phyloP scores from a whole-genome alignment of 2,329 filamentous ascomycete genomes.

The Periconia digitata region DNA sequence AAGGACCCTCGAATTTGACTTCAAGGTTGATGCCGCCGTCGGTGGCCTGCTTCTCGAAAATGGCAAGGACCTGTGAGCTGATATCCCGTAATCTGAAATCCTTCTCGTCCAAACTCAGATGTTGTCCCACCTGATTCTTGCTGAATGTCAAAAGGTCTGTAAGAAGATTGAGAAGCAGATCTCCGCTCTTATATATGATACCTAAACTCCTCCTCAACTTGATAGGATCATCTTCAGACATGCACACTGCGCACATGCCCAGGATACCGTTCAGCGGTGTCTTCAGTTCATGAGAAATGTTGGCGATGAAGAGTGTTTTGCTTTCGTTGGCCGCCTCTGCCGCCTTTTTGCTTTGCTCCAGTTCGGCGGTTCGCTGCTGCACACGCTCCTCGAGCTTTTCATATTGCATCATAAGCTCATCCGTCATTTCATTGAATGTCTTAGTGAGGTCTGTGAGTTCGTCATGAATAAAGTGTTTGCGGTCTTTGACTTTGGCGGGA shows the following conservation, averaged over 20 bases:
- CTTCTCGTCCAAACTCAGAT: slow-evolving; percentile 77
- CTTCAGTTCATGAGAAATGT: slow-evolving; percentile 85
- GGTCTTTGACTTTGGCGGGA: slow-evolving; percentile 76
- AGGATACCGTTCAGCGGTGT: slow-evolving; percentile 95
- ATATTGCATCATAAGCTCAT: slow-evolving; percentile 86
- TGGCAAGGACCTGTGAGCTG: slow-evolving; percentile 76
- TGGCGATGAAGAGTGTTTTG: slow-evolving; percentile 97
- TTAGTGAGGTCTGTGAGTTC: slow-evolving; percentile 80
- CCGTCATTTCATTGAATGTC: slow-evolving; percentile 93
- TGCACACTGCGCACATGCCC: slow-evolving; percentile 89
- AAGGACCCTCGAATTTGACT: slow-evolving; percentile 67
- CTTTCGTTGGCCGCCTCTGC: slow-evolving; percentile 95
- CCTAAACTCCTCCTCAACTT: slow-evolving; percentile 81
- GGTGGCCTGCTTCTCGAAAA: slow-evolving; percentile 86
- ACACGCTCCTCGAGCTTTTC: slow-evolving; percentile 82
- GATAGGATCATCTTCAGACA: slow-evolving; percentile 81
- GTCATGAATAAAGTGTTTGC: slow-evolving; percentile 76
- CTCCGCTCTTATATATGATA: slow-evolving; percentile 85
- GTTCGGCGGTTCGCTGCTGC: slow-evolving; percentile 75
- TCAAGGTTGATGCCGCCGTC: slow-evolving; percentile 75
- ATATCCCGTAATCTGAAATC: slow-evolving; percentile 87
- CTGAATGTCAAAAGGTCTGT: slow-evolving; percentile 91
- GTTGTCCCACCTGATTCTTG: slow-evolving; percentile 90
- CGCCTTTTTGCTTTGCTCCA: slow-evolving; percentile 87
- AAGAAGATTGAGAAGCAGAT: slow-evolving; percentile 79